phyloP scores from a whole-genome alignment of 2,329 filamentous ascomycete species.

The Torrubiella hemipterigena region DNA sequence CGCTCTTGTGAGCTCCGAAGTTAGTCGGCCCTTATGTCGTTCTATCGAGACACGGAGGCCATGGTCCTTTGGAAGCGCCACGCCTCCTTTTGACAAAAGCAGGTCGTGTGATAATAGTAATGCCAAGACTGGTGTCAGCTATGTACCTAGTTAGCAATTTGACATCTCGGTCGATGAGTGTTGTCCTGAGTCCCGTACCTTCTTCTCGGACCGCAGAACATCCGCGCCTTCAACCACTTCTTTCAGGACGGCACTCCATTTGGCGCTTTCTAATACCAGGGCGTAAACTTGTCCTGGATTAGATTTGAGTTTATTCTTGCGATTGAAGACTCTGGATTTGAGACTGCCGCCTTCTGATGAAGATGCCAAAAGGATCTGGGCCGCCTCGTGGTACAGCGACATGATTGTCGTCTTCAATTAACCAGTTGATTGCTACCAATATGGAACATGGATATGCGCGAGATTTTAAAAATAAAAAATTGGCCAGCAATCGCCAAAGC shows the following conservation, averaged over 20 bases:
- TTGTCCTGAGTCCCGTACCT: no score
- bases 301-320: constrained; percentile 63
- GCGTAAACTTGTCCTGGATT: constrained; percentile 77
- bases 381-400: constrained; percentile 93
- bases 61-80: constrained; percentile 70
- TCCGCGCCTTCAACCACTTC: constrained; percentile 79
- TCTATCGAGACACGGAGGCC: constrained; percentile 65
- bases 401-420: constrained; percentile 44
- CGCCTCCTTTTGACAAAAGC: constrained; percentile 66
- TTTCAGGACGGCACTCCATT: constrained; percentile 79
- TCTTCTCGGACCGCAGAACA: constrained; percentile 68
- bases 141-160: constrained; percentile 14
- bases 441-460: no score
- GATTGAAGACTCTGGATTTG: constrained; percentile 72
- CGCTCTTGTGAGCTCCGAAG: constrained; percentile 71
- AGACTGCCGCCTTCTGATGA: constrained; percentile 56
- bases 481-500: no score
- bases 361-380: constrained; percentile 55
- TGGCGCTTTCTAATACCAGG: constrained; percentile 72
- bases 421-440: background rate
- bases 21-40: constrained; percentile 68
- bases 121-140: constrained; percentile 72
- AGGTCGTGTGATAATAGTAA: constrained; percentile 80
- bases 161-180: background rate
- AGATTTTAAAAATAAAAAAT: constrained; percentile 3